A percentile compares a stretch with the other conserved stretches of the same genome.
These are phyloP conservation scores for Boletus huronensis DNA, from an alignment of 768 basidiomycete species.

Conservation along the genomic window DNA sequence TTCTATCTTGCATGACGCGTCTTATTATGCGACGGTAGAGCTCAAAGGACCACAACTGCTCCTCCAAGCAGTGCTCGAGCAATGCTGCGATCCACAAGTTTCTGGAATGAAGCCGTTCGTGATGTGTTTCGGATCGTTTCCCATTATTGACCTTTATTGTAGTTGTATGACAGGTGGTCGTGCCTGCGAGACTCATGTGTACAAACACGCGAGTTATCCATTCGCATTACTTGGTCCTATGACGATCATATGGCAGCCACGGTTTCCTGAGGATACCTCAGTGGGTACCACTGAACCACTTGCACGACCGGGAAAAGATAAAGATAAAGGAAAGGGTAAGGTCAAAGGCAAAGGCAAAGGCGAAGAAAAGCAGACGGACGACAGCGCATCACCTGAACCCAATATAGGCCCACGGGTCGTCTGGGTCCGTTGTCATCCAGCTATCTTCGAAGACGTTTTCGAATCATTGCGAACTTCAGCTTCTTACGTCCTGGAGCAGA, in stretches of 20 bases:
- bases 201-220: conserved; percentile 63
- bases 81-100: conserved; percentile 63
- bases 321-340: conserved; percentile 1
- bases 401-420: conserved; percentile 39
- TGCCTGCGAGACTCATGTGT: conserved; percentile 62
- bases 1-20: conserved; percentile 86
- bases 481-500: conserved; percentile 45
- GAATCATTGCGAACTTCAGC: conserved; percentile 48
- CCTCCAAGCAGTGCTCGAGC: conserved; percentile 49
- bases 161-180: conserved; percentile 70
- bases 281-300: neutral
- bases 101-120: conserved; percentile 60
- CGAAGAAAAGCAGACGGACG: conserved; percentile 33
- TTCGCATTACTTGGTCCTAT: conserved; percentile 65
- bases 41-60: conserved; percentile 59
- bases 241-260: conserved; percentile 71
- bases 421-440: conserved; percentile 83
- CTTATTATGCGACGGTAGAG: conserved; percentile 77
- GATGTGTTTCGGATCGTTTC: neutral
- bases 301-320: conserved; percentile 10
- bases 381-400: conserved; percentile 4
- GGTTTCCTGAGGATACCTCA: neutral
- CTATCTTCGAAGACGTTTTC: conserved; percentile 57
- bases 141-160: neutral
- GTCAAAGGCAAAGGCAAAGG: conserved; percentile 21